Conservation (phyloP, 2,329 filamentous ascomycete genomes). For the Lachnellula occidentalis region DNA sequence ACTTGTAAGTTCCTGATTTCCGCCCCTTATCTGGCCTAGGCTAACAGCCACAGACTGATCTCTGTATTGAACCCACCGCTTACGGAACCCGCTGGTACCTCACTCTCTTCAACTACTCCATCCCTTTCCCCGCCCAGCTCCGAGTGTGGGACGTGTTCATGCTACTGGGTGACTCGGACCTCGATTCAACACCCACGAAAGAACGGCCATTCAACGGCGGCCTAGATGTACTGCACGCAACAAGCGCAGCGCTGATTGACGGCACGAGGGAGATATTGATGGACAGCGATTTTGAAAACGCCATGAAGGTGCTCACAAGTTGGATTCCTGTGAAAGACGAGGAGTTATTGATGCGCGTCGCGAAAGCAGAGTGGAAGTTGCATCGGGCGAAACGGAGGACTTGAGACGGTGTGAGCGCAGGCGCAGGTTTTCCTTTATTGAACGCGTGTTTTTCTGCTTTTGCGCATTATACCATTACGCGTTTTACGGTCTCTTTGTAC, state of each 20-base stretch:
- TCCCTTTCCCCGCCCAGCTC: slow-evolving; percentile 89
- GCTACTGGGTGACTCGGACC: slow-evolving; percentile 74
- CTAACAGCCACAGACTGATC: slow-evolving; percentile 51
- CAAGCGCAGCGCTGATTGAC: slow-evolving; percentile 83
- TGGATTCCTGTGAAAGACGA: slow-evolving; percentile 94
- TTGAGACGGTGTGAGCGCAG: background rate
- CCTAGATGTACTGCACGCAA: slow-evolving; percentile 84
- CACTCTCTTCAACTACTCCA: slow-evolving; percentile 93
- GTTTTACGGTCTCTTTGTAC: background rate
- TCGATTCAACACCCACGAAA: slow-evolving; percentile 27
- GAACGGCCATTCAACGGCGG: slow-evolving; percentile 51
- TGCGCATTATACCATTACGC: slow-evolving; percentile 29
- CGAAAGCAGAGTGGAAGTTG: slow-evolving; percentile 78
- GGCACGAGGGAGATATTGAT: slow-evolving; percentile 82
- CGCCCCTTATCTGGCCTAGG: background rate
- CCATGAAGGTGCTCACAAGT: slow-evolving; percentile 93
- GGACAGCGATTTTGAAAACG: slow-evolving; percentile 93
- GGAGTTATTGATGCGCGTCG: slow-evolving; percentile 86
- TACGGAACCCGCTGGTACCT: slow-evolving; percentile 97
- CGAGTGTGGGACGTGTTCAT: slow-evolving; percentile 98
- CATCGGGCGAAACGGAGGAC: slow-evolving; percentile 41
- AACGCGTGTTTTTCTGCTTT: slow-evolving; percentile 44
- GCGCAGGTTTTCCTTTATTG: slow-evolving; percentile 37
- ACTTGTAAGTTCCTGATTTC: slow-evolving; percentile 53
- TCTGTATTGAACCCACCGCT: slow-evolving; percentile 80